Evolutionary conservation across 2,329 filamentous ascomycete species (phyloP).

Genomic region (Aspergillus sp.): DNA sequence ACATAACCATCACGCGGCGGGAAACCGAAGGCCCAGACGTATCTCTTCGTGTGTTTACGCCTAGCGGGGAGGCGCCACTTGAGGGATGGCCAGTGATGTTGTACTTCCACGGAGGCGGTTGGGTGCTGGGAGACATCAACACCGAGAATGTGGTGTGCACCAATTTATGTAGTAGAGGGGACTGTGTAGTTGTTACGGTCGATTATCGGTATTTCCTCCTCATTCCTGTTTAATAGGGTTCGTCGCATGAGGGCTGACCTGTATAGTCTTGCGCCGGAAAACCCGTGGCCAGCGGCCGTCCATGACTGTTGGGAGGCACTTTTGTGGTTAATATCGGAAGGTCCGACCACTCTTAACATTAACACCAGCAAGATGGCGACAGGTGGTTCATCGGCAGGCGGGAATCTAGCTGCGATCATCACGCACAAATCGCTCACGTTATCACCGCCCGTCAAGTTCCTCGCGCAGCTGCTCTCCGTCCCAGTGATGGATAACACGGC

Average conservation of each 20-base stretch:
- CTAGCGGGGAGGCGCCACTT: conserved; percentile 43
- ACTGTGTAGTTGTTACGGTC: conserved; percentile 55
- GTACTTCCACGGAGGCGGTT: conserved; percentile 61
- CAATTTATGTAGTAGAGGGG: conserved; percentile 52
- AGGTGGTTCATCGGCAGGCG: conserved; percentile 54
- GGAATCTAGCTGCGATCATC: conserved; percentile 54
- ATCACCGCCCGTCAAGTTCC: conserved; percentile 41
- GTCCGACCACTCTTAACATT: conserved; percentile 38
- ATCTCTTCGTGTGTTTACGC: conserved; percentile 53
- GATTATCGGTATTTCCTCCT: conserved; percentile 52
- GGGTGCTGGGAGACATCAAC: conserved; percentile 59
- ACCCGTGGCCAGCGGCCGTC: conserved; percentile 57
- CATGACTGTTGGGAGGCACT: conserved; percentile 59
- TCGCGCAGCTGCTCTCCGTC: conserved; percentile 55
- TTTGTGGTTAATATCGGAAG: conserved; percentile 47
- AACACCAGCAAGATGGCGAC: conserved; percentile 49
- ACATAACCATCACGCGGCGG: conserved; percentile 45
- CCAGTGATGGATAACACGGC: conserved; percentile 62
- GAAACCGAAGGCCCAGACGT: conserved; percentile 51
- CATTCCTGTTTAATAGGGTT: background rate
- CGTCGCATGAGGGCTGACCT: background rate
- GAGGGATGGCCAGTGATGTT: conserved; percentile 57
- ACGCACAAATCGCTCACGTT: conserved; percentile 50
- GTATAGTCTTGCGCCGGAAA: conserved; percentile 55
- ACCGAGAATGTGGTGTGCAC: conserved; percentile 59